phyloP scores from a whole-genome alignment of 371 early-diverging fungal species.

The Mucor piriformis region DNA sequence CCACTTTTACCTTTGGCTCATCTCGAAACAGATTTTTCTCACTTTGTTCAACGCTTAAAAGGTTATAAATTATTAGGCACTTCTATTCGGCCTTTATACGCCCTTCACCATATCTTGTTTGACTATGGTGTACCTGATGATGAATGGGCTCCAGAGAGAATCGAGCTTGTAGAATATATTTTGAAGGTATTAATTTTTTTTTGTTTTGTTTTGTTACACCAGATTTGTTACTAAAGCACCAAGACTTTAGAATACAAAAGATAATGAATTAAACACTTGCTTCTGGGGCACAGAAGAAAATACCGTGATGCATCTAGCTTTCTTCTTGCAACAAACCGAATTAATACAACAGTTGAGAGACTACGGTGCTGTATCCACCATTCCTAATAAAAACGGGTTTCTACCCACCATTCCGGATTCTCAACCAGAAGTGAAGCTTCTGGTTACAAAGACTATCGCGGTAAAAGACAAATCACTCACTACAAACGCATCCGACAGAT shows the following conservation, averaged over 20 bases:
- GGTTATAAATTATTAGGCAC: slow-evolving; percentile 20
- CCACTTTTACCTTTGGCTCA: slow-evolving; percentile 19
- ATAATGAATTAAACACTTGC: slow-evolving; percentile 22
- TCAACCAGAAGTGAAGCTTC: slow-evolving; percentile 16
- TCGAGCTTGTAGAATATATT: slow-evolving; percentile 24
- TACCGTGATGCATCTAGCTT: slow-evolving; percentile 28
- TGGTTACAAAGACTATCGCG: slow-evolving; percentile 13
- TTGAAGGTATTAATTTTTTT: slow-evolving; percentile 12
- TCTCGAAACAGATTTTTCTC: slow-evolving; percentile 27
- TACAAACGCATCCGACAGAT: slow-evolving; percentile 24
- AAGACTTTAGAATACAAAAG: slow-evolving; percentile 19
- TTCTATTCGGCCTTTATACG: slow-evolving; percentile 23
- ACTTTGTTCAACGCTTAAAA: slow-evolving; percentile 24
- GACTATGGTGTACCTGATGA: slow-evolving; percentile 27
- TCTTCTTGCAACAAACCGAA: slow-evolving; percentile 15
- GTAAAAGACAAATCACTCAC: not conserved
- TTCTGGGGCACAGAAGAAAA: slow-evolving; percentile 29
- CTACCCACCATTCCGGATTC: slow-evolving; percentile 10
- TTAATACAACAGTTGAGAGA: slow-evolving; percentile 21
- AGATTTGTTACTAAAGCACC: not conserved
- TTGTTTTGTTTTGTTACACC: not conserved
- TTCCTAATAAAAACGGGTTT: slow-evolving; percentile 19
- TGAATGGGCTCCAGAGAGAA: slow-evolving; percentile 26
- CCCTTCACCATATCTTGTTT: slow-evolving; percentile 30
- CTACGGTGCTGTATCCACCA: slow-evolving; percentile 12